Conservation (phyloP, 805 yeast genomes). For the Ogataea ramenticola region DNA sequence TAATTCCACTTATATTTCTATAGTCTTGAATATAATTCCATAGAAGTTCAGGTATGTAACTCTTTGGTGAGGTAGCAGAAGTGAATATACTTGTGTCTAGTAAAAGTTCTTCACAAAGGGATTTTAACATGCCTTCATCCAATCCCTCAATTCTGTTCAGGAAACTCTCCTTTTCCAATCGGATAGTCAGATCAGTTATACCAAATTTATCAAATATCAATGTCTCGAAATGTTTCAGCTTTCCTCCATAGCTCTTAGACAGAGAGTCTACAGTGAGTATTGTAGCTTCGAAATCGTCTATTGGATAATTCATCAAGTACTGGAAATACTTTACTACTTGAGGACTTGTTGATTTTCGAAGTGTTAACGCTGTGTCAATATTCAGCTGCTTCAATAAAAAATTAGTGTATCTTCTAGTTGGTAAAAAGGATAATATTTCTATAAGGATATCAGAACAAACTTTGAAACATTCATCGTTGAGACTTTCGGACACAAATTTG, state of each 20-base stretch:
- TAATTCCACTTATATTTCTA: not conserved
- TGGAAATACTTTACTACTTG: not conserved
- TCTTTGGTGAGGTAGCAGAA: not conserved
- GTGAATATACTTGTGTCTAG: not conserved
- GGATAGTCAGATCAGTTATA: not conserved
- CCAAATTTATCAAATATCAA: not conserved
- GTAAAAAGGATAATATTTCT: constrained; percentile 29
- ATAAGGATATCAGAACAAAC: not conserved
- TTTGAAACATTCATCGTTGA: not conserved
- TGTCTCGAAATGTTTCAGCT: constrained; percentile 1
- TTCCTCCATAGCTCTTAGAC: not conserved
- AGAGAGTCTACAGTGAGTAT: constrained; percentile 10
- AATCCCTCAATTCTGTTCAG: too few relatives aligned
- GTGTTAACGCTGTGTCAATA: constrained; percentile 11
- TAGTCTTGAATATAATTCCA: not conserved
- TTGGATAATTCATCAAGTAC: constrained; percentile 29
- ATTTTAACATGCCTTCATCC: not conserved
- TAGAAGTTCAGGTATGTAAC: not conserved
- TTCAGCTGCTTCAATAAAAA: constrained; percentile 22
- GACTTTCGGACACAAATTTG: too few relatives aligned
- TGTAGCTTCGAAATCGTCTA: constrained; percentile 34
- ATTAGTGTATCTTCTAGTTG: constrained; percentile 31
- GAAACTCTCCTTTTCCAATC: too few relatives aligned
- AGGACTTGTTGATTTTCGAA: constrained; percentile 2
- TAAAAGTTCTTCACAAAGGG: not conserved